phyloP scores from a whole-genome alignment of 768 basidiomycete species.

The Heimioporus sp. region DNA sequence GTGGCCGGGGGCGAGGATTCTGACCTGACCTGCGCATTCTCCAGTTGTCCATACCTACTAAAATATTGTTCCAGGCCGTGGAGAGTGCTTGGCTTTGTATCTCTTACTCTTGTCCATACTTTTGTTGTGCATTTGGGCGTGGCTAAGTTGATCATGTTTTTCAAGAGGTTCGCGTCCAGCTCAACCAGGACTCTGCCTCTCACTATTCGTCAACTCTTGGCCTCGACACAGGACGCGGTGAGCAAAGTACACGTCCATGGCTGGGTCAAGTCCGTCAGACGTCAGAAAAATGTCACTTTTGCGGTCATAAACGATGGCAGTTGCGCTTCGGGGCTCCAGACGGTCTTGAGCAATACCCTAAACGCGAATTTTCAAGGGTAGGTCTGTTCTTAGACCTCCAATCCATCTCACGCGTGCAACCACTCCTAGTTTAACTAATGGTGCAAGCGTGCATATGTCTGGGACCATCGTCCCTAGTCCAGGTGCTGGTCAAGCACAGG shows the following conservation, averaged over 20 bases:
- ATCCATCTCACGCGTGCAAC: constrained; percentile 1
- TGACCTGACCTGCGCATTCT: constrained; percentile 12
- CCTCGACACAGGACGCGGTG: constrained; percentile 10
- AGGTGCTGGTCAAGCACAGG: constrained; percentile 50
- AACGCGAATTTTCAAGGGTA: constrained; percentile 19
- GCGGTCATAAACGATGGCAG: constrained; percentile 83
- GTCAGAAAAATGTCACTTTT: constrained; percentile 88
- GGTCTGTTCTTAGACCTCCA: neutral
- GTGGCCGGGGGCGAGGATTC: constrained; percentile 48
- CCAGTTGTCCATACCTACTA: constrained; percentile 19
- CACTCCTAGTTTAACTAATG: constrained; percentile 45
- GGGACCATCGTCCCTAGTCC: constrained; percentile 47
- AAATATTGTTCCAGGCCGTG: constrained; percentile 20
- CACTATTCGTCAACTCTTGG: constrained; percentile 39
- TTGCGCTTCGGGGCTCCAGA: constrained; percentile 66
- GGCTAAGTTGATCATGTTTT: constrained; percentile 29
- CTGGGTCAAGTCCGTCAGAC: constrained; percentile 83
- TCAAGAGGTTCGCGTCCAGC: constrained; percentile 29
- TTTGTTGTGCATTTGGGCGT: constrained; percentile 4
- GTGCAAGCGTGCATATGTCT: constrained; percentile 49
- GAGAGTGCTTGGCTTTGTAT: constrained; percentile 23
- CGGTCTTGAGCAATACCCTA: constrained; percentile 52
- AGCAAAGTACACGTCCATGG: constrained; percentile 55
- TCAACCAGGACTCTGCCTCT: constrained; percentile 26
- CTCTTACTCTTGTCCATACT: constrained; percentile 7